Conservation (phyloP, 371 early-diverging fungal species). For the Blakeslea trispora region DNA sequence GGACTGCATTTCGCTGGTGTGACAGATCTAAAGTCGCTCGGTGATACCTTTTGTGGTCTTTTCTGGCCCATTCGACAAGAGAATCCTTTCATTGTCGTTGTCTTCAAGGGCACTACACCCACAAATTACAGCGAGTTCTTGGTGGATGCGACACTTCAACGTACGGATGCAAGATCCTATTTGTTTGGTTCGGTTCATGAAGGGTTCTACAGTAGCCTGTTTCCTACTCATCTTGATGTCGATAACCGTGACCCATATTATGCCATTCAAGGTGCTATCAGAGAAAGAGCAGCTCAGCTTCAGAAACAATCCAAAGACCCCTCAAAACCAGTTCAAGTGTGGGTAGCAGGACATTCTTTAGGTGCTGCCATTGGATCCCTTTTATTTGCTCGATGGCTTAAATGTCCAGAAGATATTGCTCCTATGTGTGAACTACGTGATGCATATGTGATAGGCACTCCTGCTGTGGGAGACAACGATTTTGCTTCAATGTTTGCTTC, state of each 20-base stretch:
- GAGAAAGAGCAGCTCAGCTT: slow-evolving; percentile 30
- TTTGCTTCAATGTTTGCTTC: slow-evolving; percentile 48
- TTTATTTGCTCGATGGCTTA: slow-evolving; percentile 48
- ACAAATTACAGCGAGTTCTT: slow-evolving; percentile 47
- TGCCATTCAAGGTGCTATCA: slow-evolving; percentile 41
- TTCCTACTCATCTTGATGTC: slow-evolving; percentile 19
- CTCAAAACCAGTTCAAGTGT: slow-evolving; percentile 42
- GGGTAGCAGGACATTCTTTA: slow-evolving; percentile 57
- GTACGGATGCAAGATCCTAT: slow-evolving; percentile 38
- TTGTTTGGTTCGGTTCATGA: slow-evolving; percentile 45
- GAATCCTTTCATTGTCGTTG: slow-evolving; percentile 43
- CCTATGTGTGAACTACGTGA: slow-evolving; percentile 36
- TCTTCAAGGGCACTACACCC: slow-evolving; percentile 52
- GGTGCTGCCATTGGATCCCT: slow-evolving; percentile 52
- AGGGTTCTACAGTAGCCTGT: slow-evolving; percentile 46
- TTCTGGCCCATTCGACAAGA: slow-evolving; percentile 14
- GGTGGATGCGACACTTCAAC: slow-evolving; percentile 41
- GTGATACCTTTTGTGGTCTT: slow-evolving; percentile 52
- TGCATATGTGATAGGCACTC: slow-evolving; percentile 46
- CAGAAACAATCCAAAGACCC: slow-evolving; percentile 12
- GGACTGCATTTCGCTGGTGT: slow-evolving; percentile 52
- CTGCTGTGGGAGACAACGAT: slow-evolving; percentile 47
- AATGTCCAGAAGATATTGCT: slow-evolving; percentile 38
- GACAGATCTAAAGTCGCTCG: slow-evolving; percentile 50
- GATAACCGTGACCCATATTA: slow-evolving; percentile 48